Percentiles rank a stretch among this genome's conserved stretches.
Evolutionary conservation across 148 eudicot species (phyloP).

Genomic region (Suaeda aralocaspica): DNA sequence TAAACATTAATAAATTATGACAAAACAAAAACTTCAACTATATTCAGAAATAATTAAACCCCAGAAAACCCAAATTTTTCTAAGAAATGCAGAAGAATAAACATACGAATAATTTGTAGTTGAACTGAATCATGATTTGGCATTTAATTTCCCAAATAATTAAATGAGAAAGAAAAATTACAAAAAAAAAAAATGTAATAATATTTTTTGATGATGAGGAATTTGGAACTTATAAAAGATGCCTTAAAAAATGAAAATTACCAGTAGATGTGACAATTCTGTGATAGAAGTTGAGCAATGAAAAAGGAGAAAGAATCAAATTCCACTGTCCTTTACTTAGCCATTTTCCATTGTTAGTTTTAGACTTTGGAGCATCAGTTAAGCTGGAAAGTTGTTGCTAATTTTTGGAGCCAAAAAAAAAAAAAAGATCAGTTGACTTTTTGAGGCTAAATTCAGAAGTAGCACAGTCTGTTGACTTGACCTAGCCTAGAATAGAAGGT

Average conservation of each 20-base stretch:
- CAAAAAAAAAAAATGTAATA: not conserved
- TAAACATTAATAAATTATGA: conserved; percentile 8
- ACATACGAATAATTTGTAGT: conserved; percentile 46
- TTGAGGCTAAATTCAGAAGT: no score
- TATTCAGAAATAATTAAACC: conserved; percentile 20
- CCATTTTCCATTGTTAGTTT: not conserved
- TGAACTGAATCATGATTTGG: conserved; percentile 26
- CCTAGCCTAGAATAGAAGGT: no score
- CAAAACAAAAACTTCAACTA: not conserved
- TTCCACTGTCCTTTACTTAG: conserved; percentile 1
- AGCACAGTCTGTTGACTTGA: no score
- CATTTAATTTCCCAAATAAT: conserved; percentile 32
- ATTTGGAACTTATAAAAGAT: not conserved
- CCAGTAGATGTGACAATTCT: conserved; percentile 8
- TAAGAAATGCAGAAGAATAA: not conserved
- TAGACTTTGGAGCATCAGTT: conserved; percentile 11
- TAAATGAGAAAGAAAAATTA: not conserved
- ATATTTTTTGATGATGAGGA: not conserved
- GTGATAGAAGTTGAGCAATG: not conserved
- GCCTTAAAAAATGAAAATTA: not conserved
- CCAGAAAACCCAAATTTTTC: conserved; percentile 4
- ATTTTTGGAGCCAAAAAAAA: conserved; percentile 2
- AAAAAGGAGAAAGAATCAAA: conserved; percentile 23
- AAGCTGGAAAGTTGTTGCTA: conserved; percentile 22
- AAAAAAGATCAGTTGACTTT: no score